A percentile compares a stretch with the other conserved stretches of the same genome.
Conservation (phyloP, 345 rosid genomes). For the Populus alba region DNA sequence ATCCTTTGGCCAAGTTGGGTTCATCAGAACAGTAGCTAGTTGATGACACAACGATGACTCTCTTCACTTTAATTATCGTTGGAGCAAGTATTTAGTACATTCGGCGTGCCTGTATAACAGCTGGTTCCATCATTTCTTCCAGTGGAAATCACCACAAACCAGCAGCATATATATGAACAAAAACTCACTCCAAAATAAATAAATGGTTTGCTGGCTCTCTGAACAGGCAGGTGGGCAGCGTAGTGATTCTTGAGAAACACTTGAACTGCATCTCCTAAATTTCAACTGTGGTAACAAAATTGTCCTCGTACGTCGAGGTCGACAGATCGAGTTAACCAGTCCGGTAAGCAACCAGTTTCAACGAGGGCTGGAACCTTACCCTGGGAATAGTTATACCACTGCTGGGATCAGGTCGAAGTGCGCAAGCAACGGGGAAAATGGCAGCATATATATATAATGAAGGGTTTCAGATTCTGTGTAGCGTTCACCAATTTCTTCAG, state of each 20-base stretch:
- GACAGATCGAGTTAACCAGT: too few species aligned
- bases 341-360: background rate
- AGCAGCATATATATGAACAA: background rate
- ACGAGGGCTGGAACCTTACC: slow-evolving; percentile 7
- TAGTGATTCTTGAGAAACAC: too few species aligned
- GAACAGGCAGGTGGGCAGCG: too few species aligned
- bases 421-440: slow-evolving; percentile 36
- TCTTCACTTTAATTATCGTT: slow-evolving; percentile 26
- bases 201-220: too few species aligned
- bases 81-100: slow-evolving; percentile 34
- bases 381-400: slow-evolving; percentile 9
- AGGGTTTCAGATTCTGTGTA: slow-evolving; percentile 32
- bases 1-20: slow-evolving; percentile 29
- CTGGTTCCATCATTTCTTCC: slow-evolving; percentile 30
- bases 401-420: slow-evolving; percentile 16
- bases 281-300: too few species aligned
- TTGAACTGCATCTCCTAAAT: too few species aligned
- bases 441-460: slow-evolving; percentile 17
- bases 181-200: background rate
- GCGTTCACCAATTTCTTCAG: slow-evolving; percentile 26
- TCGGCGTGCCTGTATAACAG: slow-evolving; percentile 32
- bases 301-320: too few species aligned
- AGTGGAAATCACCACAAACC: slow-evolving; percentile 1
- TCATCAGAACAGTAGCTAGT: slow-evolving; percentile 22
- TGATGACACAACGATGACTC: slow-evolving; percentile 30